Conservation (phyloP, 306 rosid species). For the Senna siamea region DNA sequence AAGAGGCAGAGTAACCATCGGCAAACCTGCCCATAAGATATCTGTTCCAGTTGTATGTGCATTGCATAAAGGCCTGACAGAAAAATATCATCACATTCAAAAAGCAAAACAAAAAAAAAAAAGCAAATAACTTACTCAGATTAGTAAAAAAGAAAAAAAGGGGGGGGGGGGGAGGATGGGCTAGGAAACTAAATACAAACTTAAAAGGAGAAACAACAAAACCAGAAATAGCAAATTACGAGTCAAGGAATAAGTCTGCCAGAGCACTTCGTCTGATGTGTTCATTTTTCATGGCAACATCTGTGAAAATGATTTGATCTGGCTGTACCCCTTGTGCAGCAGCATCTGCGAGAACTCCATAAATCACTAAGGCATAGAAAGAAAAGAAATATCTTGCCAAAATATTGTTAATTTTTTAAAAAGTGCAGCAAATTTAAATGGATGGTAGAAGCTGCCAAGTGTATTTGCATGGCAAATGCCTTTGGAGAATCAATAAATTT, state of each 20-base stretch:
- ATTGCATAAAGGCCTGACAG: conserved; percentile 87
- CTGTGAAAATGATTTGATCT: conserved; percentile 92
- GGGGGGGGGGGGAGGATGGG: not conserved
- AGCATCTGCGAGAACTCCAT: conserved; percentile 67
- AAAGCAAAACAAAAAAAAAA: not conserved
- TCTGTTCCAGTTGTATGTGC: conserved; percentile 99
- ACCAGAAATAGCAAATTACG: conserved; percentile 50
- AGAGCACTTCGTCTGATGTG: conserved; percentile 90
- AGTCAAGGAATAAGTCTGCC: conserved; percentile 92
- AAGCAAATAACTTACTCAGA: not conserved
- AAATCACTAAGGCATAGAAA: conserved; percentile 20
- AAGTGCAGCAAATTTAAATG: not conserved
- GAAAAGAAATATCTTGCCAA: not conserved
- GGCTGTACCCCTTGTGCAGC: conserved; percentile 83
- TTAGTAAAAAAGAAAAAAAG: not conserved
- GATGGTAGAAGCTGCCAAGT: not conserved
- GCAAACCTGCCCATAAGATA: conserved; percentile 94
- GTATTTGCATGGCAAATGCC: not conserved
- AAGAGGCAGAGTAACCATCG: conserved; percentile 93
- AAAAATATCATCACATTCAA: conserved; percentile 27
- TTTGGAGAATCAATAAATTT: not conserved
- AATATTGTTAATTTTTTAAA: not conserved
- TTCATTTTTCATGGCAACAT: conserved; percentile 92
- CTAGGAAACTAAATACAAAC: not conserved
- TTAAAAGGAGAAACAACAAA: not conserved